phyloP scores from a whole-genome alignment of 163 green algal species.

The Chlamydomonas reinhardtii region DNA sequence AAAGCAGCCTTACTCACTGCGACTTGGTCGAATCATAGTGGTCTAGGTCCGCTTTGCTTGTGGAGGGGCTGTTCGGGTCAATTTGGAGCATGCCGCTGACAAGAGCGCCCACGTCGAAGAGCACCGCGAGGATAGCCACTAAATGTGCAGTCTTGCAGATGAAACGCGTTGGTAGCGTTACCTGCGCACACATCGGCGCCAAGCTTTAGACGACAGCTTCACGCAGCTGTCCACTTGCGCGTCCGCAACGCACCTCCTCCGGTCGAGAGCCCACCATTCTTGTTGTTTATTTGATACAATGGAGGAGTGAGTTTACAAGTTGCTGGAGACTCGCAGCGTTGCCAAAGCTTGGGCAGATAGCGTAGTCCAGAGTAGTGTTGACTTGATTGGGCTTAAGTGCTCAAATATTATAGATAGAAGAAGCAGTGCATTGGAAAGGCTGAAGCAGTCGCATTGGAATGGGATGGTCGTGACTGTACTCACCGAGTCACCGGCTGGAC shows the following conservation, averaged over 20 bases:
- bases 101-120: constrained; percentile 61
- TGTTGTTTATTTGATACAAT: neutral
- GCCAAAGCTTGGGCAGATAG: too few species aligned
- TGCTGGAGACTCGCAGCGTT: too few species aligned
- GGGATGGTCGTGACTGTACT: too few species aligned
- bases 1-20: too few species aligned
- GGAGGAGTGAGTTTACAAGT: too few species aligned
- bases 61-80: neutral
- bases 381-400: too few species aligned
- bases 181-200: constrained; percentile 30
- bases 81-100: constrained; percentile 33
- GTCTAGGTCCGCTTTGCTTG: neutral
- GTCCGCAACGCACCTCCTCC: constrained; percentile 9
- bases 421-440: too few species aligned
- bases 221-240: constrained; percentile 25
- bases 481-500: too few species aligned
- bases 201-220: neutral
- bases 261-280: constrained; percentile 17
- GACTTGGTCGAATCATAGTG: too few species aligned
- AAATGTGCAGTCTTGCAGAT: constrained; percentile 60
- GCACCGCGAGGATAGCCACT: constrained; percentile 57
- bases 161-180: constrained; percentile 65
- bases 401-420: too few species aligned
- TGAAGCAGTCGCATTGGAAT: too few species aligned
- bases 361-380: too few species aligned